These are phyloP conservation scores for Colletotrichum plurivorum DNA, from an alignment of 2,329 filamentous ascomycete genomes.

Conservation along the genomic window DNA sequence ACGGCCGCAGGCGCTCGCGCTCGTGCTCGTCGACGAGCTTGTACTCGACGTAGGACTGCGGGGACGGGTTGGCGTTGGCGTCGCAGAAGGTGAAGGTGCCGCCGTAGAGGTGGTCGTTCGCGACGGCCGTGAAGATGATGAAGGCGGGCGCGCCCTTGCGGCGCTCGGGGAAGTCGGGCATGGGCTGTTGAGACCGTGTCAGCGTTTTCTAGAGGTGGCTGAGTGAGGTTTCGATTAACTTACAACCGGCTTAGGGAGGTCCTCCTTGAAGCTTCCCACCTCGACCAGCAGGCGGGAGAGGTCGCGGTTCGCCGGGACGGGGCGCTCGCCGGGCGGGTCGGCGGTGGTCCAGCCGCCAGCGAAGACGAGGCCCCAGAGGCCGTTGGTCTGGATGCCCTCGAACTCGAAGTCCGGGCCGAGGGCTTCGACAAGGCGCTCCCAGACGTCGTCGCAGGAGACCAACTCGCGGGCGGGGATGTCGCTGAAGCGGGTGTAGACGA, in stretches of 20 bases:
- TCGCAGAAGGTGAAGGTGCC: neutral
- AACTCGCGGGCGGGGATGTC: conserved; percentile 6
- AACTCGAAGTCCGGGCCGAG: conserved; percentile 4
- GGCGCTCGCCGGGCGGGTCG: neutral
- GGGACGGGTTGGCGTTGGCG: neutral
- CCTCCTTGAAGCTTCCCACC: neutral
- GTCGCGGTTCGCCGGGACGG: neutral
- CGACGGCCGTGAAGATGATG: conserved; percentile 8
- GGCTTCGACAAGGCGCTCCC: conserved; percentile 4
- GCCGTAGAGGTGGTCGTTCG: neutral
- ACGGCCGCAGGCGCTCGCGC: neutral
- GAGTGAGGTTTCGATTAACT: neutral
- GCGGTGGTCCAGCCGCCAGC: conserved; percentile 3
- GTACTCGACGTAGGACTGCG: neutral
- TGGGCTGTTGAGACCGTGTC: neutral
- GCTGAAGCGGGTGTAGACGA: neutral
- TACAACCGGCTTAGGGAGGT: conserved; percentile 5
- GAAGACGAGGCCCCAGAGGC: conserved; percentile 14
- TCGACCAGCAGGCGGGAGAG: neutral
- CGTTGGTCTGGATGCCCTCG: neutral
- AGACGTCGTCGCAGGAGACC: conserved; percentile 2
- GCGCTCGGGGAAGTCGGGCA: neutral
- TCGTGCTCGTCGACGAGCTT: conserved; percentile 6
- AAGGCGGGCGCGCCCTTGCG: neutral
- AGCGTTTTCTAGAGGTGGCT: neutral